Percentiles rank a stretch among this genome's conserved stretches.
Evolutionary conservation across 2,329 filamentous ascomycete species (phyloP).

Genomic region (Chaetomiaceae sp.): DNA sequence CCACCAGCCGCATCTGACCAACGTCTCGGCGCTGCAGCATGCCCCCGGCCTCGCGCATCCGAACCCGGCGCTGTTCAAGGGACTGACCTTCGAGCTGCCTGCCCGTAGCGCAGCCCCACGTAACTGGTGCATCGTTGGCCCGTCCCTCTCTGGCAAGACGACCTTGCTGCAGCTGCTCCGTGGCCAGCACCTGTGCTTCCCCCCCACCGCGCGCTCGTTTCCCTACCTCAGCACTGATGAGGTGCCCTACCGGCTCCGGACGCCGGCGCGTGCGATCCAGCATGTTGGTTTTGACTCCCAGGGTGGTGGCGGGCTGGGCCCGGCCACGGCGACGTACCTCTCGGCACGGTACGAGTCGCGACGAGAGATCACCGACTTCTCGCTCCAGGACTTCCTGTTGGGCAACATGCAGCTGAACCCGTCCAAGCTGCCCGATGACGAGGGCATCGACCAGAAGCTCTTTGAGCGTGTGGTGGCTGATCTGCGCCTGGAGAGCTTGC

Average conservation of each 20-base stretch:
- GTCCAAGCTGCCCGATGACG: slow-evolving; percentile 44
- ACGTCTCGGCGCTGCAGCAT: slow-evolving; percentile 71
- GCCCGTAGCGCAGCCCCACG: slow-evolving; percentile 45
- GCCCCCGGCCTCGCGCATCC: slow-evolving; percentile 45
- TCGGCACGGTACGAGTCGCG: slow-evolving; percentile 86
- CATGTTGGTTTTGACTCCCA: slow-evolving; percentile 89
- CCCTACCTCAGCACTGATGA: slow-evolving; percentile 66
- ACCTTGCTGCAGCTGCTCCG: slow-evolving; percentile 73
- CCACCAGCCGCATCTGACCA: slow-evolving; percentile 71
- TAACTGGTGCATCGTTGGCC: slow-evolving; percentile 80
- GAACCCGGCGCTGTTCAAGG: slow-evolving; percentile 68
- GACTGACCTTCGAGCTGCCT: slow-evolving; percentile 64
- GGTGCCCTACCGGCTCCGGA: slow-evolving; percentile 50
- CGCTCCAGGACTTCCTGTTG: slow-evolving; percentile 70
- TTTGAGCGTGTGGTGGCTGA: slow-evolving; percentile 61
- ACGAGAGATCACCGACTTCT: slow-evolving; percentile 82
- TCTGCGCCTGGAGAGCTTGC: slow-evolving; percentile 60
- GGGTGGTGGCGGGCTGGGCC: slow-evolving; percentile 45
- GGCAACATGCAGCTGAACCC: slow-evolving; percentile 82
- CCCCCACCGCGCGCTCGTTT: slow-evolving; percentile 68
- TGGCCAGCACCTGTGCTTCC: slow-evolving; percentile 68
- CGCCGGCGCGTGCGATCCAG: slow-evolving; percentile 63
- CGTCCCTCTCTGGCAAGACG: slow-evolving; percentile 72
- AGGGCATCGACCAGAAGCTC: slow-evolving; percentile 43
- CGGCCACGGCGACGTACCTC: slow-evolving; percentile 68